Percentiles rank a stretch among this genome's conserved stretches.
These are phyloP conservation scores for Yamadazyma phyllophila DNA, from an alignment of 805 yeast genomes.

Conservation along the genomic window DNA sequence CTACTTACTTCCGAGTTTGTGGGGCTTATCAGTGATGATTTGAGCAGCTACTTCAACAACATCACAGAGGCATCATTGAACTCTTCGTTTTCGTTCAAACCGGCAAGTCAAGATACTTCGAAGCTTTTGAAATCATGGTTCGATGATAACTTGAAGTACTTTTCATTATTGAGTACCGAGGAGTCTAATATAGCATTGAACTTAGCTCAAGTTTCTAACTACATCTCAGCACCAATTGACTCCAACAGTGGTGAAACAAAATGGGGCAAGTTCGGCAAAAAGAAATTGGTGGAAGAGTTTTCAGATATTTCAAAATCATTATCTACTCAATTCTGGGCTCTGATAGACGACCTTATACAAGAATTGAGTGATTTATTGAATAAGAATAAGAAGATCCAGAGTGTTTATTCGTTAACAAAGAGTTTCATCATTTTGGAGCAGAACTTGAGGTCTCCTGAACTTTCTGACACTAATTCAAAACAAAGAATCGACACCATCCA, in stretches of 20 bases:
- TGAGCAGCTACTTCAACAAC: constrained; percentile 25
- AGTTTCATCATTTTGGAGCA: constrained; percentile 4
- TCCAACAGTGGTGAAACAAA: constrained; percentile 1
- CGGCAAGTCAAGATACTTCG: constrained; percentile 5
- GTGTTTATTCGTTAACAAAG: constrained; percentile 1
- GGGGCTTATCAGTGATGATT: constrained; percentile 25
- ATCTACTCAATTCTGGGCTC: not conserved
- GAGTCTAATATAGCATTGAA: not conserved
- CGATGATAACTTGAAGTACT: constrained; percentile 8
- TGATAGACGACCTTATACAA: not conserved
- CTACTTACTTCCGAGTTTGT: constrained; percentile 18
- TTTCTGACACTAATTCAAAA: not conserved
- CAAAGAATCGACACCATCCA: not conserved
- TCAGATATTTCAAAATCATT: constrained; percentile 10
- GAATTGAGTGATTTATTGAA: not conserved
- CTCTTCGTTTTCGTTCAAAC: constrained; percentile 9
- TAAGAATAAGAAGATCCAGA: not conserved
- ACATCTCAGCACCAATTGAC: constrained; percentile 4
- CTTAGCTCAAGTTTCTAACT: constrained; percentile 5
- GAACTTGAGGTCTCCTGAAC: not conserved
- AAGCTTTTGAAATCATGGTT: constrained; percentile 18
- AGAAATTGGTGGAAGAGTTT: constrained; percentile 16
- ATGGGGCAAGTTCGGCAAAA: constrained; percentile 21
- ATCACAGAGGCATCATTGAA: constrained; percentile 12
- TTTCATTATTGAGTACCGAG: constrained; percentile 2